Evolutionary conservation across 2,329 filamentous ascomycete species (phyloP), one percentile per base, ranked within the genome.

Genomic region (Colletotrichum theobromicola): DNA sequence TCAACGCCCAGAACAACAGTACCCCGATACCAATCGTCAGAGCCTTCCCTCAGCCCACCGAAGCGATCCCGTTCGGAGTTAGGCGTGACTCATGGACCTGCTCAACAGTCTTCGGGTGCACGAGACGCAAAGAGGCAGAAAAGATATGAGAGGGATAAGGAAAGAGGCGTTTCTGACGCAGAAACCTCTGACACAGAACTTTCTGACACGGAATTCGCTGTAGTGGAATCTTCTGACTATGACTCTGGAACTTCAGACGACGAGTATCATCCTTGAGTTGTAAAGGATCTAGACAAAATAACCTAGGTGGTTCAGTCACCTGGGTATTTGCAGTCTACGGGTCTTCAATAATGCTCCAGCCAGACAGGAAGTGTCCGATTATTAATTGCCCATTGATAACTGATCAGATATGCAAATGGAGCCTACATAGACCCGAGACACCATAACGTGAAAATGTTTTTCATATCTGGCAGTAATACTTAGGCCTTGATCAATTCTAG

Each of bases 371-470:
- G 2, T 9, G n/a, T n/a, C 2, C n/a, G 9, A 1, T 10, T 0
- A 0, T n/a, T 42, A 8, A 1, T 42, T 0, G 10, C 4, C 2
- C 1, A 42, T 16, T n/a, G 2, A 9, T 42, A 9, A 0, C 10
- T 42, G 18, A 42, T n/a, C 5, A 10, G 1, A 0, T 8, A 8
- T 42, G 16, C 3, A 0, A 2, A 10, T 42, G 4, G 18, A n/a
- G 18, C 8, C 7, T 42, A 18, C 0, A 2, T 4, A 42, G n/a
- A n/a, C n/a, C n/a, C n/a, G n/a, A n/a, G 8, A 16, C 35, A 42
- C 4, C 2, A 42, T 8, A 16, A n/a, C 7, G 35, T 4, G 8
- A 42, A 37, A n/a, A 42, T 8, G 4, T 42, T 4, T n/a, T 1
- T 4, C 18, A 4, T 8, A 42, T 9, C 15, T 42, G 35, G 1